Conservation (phyloP, 2,329 filamentous ascomycete genomes). For the Fusarium pseudocircinatum region DNA sequence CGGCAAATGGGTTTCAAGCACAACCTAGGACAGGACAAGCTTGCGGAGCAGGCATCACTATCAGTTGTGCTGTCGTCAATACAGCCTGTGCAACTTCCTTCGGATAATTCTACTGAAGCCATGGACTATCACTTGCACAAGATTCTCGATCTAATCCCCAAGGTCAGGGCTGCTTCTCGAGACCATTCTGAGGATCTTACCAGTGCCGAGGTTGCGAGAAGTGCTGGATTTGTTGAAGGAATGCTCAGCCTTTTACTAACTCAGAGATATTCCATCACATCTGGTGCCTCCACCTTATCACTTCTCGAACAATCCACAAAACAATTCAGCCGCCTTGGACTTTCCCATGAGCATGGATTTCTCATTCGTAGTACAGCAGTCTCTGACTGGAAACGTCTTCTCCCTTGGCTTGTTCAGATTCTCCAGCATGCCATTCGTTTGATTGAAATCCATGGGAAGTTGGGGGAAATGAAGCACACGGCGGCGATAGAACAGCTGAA, state of each 20-base stretch:
- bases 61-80: conserved; percentile 73
- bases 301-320: conserved; percentile 52
- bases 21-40: conserved; percentile 78
- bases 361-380: conserved; percentile 30
- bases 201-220: conserved; percentile 79
- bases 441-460: conserved; percentile 71
- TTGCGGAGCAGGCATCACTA: conserved; percentile 78
- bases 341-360: conserved; percentile 36
- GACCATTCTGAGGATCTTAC: conserved; percentile 89
- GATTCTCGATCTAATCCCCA: conserved; percentile 76
- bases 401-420: conserved; percentile 75
- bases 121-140: conserved; percentile 82
- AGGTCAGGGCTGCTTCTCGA: conserved; percentile 71
- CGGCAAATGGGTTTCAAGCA: conserved; percentile 89
- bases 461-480: conserved; percentile 64
- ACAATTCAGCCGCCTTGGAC: conserved; percentile 50
- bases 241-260: conserved; percentile 73
- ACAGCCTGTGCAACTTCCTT: conserved; percentile 50
- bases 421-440: conserved; percentile 70
- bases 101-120: conserved; percentile 39
- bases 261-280: conserved; percentile 65
- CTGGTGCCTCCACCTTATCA: conserved; percentile 50
- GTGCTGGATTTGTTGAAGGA: conserved; percentile 87
- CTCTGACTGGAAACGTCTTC: conserved; percentile 41
- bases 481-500: conserved; percentile 56